These are phyloP conservation scores for Komagataella pseudopastoris DNA, from an alignment of 805 yeast species.

Conservation along the genomic window DNA sequence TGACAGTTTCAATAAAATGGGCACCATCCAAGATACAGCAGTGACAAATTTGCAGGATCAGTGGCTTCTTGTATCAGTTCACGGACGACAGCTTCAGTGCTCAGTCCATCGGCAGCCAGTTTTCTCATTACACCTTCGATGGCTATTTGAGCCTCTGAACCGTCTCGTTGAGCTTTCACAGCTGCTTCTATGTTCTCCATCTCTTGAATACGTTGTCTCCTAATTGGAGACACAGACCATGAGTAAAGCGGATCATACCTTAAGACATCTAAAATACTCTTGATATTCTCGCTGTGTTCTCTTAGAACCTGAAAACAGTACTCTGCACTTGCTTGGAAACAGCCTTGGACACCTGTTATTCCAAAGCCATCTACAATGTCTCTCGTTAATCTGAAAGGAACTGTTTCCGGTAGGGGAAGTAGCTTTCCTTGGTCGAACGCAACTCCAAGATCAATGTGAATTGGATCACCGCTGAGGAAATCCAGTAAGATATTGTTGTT, in stretches of 20 bases:
- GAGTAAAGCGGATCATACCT: conserved; percentile 87
- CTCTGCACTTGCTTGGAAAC: conserved; percentile 62
- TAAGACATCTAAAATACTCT: conserved; percentile 74
- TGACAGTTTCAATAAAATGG: conserved; percentile 32
- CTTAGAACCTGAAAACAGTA: conserved; percentile 57
- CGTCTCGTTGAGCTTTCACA: conserved; percentile 22
- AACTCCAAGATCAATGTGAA: conserved; percentile 92
- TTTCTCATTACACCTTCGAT: conserved; percentile 61
- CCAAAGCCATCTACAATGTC: conserved; percentile 94
- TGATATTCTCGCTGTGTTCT: conserved; percentile 50
- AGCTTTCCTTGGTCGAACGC: conserved; percentile 90
- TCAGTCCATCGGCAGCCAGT: conserved; percentile 49
- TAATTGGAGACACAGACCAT: conserved; percentile 78
- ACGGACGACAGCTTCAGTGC: conserved; percentile 74
- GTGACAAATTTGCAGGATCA: conserved; percentile 49
- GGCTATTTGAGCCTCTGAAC: conserved; percentile 72
- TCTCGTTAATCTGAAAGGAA: conserved; percentile 84
- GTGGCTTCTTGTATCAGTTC: conserved; percentile 72
- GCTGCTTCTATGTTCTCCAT: background rate
- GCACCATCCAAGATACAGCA: conserved; percentile 77
- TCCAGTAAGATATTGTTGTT: conserved; percentile 84
- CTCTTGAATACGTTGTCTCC: conserved; percentile 29
- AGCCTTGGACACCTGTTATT: conserved; percentile 68
- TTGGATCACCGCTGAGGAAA: conserved; percentile 72
- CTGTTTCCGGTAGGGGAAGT: conserved; percentile 80